These are phyloP conservation scores for Bacidia rubella DNA, from an alignment of 495 filamentous ascomycete genomes.

Conservation along the genomic window DNA sequence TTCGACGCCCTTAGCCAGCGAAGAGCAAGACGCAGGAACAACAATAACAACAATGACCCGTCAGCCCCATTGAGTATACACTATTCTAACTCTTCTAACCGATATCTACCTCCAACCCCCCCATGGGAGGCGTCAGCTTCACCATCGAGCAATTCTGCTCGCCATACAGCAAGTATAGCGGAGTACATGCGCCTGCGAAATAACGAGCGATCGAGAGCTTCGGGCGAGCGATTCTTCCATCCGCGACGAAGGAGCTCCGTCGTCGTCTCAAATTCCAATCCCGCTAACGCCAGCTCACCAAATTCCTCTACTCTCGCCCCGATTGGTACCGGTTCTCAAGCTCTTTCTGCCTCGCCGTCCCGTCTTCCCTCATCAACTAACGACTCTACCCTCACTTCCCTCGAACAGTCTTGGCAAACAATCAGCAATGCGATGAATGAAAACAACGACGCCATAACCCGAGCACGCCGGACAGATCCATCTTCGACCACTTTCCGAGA, in stretches of 20 bases:
- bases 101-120: slow-evolving; percentile 5
- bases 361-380: slow-evolving; percentile 13
- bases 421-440: slow-evolving; percentile 29
- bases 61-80: slow-evolving; percentile 15
- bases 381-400: neutral
- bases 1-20: slow-evolving; percentile 37
- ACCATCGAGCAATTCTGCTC: slow-evolving; percentile 4
- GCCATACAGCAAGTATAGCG: slow-evolving; percentile 14
- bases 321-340: slow-evolving; percentile 13
- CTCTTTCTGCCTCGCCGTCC: slow-evolving; percentile 21
- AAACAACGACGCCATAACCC: slow-evolving; percentile 19
- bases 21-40: slow-evolving; percentile 4
- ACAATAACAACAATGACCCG: slow-evolving; percentile 4
- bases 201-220: slow-evolving; percentile 15
- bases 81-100: slow-evolving; percentile 5
- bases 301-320: slow-evolving; percentile 15
- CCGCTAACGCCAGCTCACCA: slow-evolving; percentile 7
- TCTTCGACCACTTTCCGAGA: neutral
- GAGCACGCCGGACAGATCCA: slow-evolving; percentile 4
- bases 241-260: slow-evolving; percentile 34
- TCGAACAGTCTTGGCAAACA: slow-evolving; percentile 30
- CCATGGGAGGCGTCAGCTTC: slow-evolving; percentile 5
- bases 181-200: slow-evolving; percentile 25
- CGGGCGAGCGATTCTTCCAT: slow-evolving; percentile 23
- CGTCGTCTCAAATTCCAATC: slow-evolving; percentile 28